phyloP scores from a whole-genome alignment of 192 early-diverging fungal species.

The Dissophora ornata region DNA sequence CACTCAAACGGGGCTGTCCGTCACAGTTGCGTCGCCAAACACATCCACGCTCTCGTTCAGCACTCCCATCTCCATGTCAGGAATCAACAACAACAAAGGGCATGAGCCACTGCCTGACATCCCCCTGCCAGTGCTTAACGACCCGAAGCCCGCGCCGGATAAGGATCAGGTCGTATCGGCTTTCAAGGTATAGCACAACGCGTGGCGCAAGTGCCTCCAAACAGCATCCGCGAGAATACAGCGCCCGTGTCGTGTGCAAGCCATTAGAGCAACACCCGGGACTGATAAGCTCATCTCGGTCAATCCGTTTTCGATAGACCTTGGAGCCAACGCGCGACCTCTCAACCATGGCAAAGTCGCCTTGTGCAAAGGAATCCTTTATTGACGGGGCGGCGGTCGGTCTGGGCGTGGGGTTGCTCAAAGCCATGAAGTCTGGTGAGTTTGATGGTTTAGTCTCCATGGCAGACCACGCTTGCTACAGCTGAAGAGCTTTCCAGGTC shows the following conservation, averaged over 20 bases:
- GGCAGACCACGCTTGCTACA: too few relatives aligned
- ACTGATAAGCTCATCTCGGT: too few relatives aligned
- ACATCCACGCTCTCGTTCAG: too few relatives aligned
- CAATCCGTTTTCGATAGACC: slow-evolving; percentile 24
- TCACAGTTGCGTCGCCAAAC: too few relatives aligned
- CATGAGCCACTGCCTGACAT: slow-evolving; percentile 41
- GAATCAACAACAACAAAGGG: slow-evolving; percentile 30
- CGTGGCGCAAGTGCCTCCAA: not conserved
- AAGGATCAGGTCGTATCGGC: slow-evolving; percentile 47
- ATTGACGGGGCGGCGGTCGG: slow-evolving; percentile 44
- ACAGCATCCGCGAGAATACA: not conserved
- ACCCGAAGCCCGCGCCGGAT: slow-evolving; percentile 39
- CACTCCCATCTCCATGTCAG: slow-evolving; percentile 24
- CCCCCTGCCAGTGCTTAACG: slow-evolving; percentile 39
- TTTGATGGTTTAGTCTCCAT: not conserved
- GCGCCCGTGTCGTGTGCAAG: too few relatives aligned
- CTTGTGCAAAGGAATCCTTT: slow-evolving; percentile 49
- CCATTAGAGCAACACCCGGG: too few relatives aligned
- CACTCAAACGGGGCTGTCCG: too few relatives aligned
- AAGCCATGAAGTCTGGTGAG: slow-evolving; percentile 34
- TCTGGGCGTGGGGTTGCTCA: slow-evolving; percentile 40
- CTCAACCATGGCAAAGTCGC: slow-evolving; percentile 46
- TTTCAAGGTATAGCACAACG: slow-evolving; percentile 21
- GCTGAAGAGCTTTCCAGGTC: too few relatives aligned
- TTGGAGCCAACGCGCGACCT: slow-evolving; percentile 41